phyloP scores from a whole-genome alignment of 805 yeast species.

The Tetrapisispora taiwanensis region DNA sequence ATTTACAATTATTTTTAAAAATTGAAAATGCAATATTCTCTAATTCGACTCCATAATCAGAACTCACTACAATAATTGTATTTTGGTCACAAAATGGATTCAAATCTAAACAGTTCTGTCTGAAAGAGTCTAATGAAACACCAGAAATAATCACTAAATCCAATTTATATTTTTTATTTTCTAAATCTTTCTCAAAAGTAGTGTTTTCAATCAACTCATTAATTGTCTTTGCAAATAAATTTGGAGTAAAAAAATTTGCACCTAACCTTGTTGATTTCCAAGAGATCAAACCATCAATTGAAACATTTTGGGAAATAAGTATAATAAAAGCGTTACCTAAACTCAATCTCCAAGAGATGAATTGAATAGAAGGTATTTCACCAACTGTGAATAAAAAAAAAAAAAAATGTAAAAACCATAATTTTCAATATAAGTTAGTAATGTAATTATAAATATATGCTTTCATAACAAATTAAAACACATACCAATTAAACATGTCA shows the following conservation, averaged over 20 bases:
- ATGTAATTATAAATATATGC: too few relatives aligned
- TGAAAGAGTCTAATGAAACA: conserved; percentile 19
- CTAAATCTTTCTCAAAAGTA: conserved; percentile 1
- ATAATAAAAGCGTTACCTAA: conserved; percentile 24
- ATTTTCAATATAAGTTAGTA: too few relatives aligned
- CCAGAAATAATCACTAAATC: conserved; percentile 22
- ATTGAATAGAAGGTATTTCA: conserved; percentile 27
- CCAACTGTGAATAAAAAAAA: conserved; percentile 14
- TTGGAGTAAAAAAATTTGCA: conserved; percentile 27
- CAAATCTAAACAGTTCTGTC: conserved; percentile 13
- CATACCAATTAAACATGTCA: conserved; percentile 5
- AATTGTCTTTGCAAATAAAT: conserved; percentile 20
- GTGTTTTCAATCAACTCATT: conserved; percentile 10
- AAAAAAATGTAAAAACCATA: not conserved
- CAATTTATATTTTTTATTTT: conserved; percentile 11
- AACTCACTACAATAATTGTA: conserved; percentile 19
- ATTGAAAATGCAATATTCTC: conserved; percentile 15
- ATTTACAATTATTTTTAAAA: conserved; percentile 13
- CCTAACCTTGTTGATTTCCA: conserved; percentile 28
- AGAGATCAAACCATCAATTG: conserved; percentile 26
- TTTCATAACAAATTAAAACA: too few relatives aligned
- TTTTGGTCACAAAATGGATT: conserved; percentile 11
- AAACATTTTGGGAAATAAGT: conserved; percentile 21
- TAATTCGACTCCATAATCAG: conserved; percentile 26
- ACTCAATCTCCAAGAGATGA: conserved; percentile 28